These are phyloP conservation scores for Takakia lepidozioides DNA, from an alignment of 225 moss, liverwort and hornwort species.

Conservation along the genomic window DNA sequence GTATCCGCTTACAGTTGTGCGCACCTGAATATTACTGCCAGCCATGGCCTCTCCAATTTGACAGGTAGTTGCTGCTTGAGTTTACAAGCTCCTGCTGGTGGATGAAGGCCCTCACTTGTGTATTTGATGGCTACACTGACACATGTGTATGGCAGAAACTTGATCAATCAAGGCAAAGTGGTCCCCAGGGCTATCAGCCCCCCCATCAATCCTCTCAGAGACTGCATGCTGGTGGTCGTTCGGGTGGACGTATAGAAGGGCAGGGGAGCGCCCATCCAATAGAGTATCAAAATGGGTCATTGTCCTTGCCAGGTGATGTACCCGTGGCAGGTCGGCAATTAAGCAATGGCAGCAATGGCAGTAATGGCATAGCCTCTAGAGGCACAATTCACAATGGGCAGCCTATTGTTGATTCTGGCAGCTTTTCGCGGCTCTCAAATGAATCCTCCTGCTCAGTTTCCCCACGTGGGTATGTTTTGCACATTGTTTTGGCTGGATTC, in stretches of 20 bases:
- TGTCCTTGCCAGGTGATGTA: slow-evolving; percentile 2
- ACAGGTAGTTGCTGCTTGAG: neutral
- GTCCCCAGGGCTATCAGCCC: slow-evolving; percentile 26
- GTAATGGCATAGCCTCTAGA: slow-evolving; percentile 22
- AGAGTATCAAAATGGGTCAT: slow-evolving; percentile 28
- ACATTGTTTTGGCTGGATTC: neutral
- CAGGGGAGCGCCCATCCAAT: slow-evolving; percentile 16
- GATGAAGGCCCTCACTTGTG: neutral
- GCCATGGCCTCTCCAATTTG: too few relatives aligned
- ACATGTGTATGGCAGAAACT: slow-evolving; percentile 38
- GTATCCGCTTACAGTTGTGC: too few relatives aligned
- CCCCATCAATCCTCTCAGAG: slow-evolving; percentile 43
- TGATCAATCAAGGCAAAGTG: slow-evolving; percentile 53
- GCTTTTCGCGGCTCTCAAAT: slow-evolving; percentile 7
- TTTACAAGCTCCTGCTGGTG: neutral
- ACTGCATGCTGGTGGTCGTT: slow-evolving; percentile 23
- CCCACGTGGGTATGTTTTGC: slow-evolving; percentile 31
- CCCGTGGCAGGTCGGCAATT: slow-evolving; percentile 12
- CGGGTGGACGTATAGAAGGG: slow-evolving; percentile 36
- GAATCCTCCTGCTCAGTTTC: slow-evolving; percentile 22
- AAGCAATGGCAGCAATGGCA: slow-evolving; percentile 29
- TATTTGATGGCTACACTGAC: slow-evolving; percentile 8
- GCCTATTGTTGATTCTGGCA: slow-evolving; percentile 23
- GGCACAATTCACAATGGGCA: slow-evolving; percentile 5
- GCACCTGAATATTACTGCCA: too few relatives aligned